Evolutionary conservation across 768 basidiomycete species (phyloP).

Genomic region (Tulasnella sp.): DNA sequence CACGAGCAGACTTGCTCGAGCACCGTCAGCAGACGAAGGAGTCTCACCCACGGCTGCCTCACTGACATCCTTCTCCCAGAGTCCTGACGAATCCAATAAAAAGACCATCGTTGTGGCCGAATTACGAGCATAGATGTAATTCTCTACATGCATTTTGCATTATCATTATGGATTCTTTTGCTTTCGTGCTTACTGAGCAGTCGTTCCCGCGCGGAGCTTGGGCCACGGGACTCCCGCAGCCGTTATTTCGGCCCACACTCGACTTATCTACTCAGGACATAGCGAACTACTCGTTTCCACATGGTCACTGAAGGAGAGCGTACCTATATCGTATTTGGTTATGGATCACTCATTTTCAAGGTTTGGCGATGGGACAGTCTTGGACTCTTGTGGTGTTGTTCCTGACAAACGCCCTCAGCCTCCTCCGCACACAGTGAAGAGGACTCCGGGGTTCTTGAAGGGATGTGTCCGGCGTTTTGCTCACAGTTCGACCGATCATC

Average conservation of each 20-base stretch:
- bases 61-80: background rate
- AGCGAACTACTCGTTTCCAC: background rate
- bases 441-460: constrained; percentile 83
- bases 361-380: constrained; percentile 44
- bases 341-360: constrained; percentile 93
- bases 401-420: constrained; percentile 66
- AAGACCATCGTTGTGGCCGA: background rate
- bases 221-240: background rate
- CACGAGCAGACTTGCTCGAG: constrained; percentile 46
- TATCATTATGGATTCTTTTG: constrained; percentile 14
- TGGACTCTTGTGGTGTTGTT: too few species aligned
- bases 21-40: background rate
- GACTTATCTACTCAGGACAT: background rate
- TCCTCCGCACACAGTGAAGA: constrained; percentile 70
- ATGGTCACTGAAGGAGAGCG: background rate
- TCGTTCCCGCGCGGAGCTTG: background rate
- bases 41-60: background rate
- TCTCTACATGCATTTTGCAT: constrained; percentile 9
- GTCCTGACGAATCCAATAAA: background rate
- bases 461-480: constrained; percentile 90
- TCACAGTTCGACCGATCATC: constrained; percentile 65
- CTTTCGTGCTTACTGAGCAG: background rate
- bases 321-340: constrained; percentile 85
- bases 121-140: constrained; percentile 1
- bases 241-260: background rate